These are phyloP conservation scores for Hansenula sp. DNA, from an alignment of 1,139 yeast species.

Conservation along the genomic window DNA sequence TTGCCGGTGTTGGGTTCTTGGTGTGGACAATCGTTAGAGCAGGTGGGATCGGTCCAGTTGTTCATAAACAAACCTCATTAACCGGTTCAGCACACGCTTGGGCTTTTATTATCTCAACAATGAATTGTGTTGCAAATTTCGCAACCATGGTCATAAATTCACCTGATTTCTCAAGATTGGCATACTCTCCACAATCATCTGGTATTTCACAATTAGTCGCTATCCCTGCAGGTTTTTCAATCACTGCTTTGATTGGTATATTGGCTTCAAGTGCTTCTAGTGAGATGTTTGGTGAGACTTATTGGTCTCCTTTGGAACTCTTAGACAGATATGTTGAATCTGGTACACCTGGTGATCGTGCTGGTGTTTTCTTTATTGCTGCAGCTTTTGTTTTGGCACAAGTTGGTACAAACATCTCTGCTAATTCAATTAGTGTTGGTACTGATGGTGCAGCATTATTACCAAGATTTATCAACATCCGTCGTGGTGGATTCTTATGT, in stretches of 20 bases:
- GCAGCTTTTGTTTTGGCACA: conserved; percentile 52
- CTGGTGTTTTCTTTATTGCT: conserved; percentile 54
- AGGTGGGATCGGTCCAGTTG: conserved; percentile 30
- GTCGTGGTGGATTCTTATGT: conserved; percentile 31
- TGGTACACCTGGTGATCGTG: conserved; percentile 31
- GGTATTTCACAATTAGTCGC: conserved; percentile 30
- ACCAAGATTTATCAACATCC: conserved; percentile 45
- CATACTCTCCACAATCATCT: conserved; percentile 24
- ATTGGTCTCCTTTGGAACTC: conserved; percentile 32
- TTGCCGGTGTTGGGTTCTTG: conserved; percentile 30
- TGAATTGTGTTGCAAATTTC: conserved; percentile 32
- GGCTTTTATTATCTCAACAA: conserved; percentile 29
- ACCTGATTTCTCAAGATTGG: conserved; percentile 35
- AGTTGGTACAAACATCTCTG: conserved; percentile 55
- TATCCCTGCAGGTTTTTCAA: conserved; percentile 30
- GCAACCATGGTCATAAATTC: conserved; percentile 37
- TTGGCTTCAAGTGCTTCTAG: conserved; percentile 28
- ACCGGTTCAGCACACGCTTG: conserved; percentile 31
- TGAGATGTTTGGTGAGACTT: conserved; percentile 28
- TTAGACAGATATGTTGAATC: conserved; percentile 17
- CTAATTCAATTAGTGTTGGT: conserved; percentile 58
- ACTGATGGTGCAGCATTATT: conserved; percentile 54
- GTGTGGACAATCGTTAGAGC: conserved; percentile 34
- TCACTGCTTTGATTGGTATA: conserved; percentile 29
- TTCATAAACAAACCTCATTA: conserved; percentile 27